Base-by-base conservation (phyloP, 768 basidiomycete genomes). In the Lactarius indigo region DNA sequence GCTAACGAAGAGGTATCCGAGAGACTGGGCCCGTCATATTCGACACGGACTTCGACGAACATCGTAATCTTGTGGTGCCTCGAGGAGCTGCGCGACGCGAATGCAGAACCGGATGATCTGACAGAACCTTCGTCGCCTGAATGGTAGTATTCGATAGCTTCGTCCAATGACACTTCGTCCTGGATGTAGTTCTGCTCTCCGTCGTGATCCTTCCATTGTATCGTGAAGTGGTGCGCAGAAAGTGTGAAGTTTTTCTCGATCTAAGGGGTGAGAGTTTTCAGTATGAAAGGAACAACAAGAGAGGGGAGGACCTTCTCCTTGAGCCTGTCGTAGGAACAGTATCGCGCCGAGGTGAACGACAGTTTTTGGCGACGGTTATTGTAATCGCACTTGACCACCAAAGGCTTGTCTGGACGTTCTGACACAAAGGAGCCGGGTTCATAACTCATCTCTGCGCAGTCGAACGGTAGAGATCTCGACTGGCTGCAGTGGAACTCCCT, bases 1-100 rank as follows among this genome's bases (percentile, higher is more conserved):
- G 84, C 85, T 20, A 96, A 78, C 10, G 93, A 95, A 12, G 86
- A 87, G 2, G 94, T 92, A 70, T 97, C 96, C 10, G 92, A 94
- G 64, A 97, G 81, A 76, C 90, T 92, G 17, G 90, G 93, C 0
- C 93, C 93, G 75, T 97, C 95, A 71, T 94, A 96, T 68, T 96
- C 94, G 68, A 96, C 87, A 10, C 81, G 80, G 50, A 98, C 87
- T 55, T 88, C 82, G 41, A 97, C 85, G 10, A 85, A 82, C 18
- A 97, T 78, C 1, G 89, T 90, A 64, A 97, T 90, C 74, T 87
- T 93, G 54, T 84, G 81, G 12, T 59, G 39, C 39, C 83, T 80
- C 12, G 85, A 80, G 31, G 87, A 87, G 72, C 88, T 89, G 20
- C 83, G 77, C 33, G 82, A 81, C 15, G 90, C 90, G 35, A 89